Evolutionary conservation across 78 protist species (phyloP).

Genomic region (slime mould (Dictyostelium discoideum)): DNA sequence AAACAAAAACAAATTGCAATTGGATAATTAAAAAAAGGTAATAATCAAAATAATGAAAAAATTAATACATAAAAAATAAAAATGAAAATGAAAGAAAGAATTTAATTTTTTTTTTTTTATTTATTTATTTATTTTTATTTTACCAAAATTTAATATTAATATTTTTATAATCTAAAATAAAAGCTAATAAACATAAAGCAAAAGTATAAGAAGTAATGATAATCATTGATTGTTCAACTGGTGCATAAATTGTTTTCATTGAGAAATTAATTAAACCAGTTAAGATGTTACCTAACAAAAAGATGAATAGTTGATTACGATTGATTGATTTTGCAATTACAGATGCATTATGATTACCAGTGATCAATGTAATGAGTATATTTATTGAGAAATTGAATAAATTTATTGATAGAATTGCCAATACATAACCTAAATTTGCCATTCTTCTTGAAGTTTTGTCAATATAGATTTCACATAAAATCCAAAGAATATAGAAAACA

Average conservation of each 20-base stretch:
- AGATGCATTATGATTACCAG: constrained; percentile 42
- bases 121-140: not conserved
- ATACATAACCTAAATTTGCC: constrained; percentile 61
- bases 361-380: constrained; percentile 2
- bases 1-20: not conserved
- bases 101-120: no score
- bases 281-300: constrained; percentile 80
- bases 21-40: not conserved
- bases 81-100: not conserved
- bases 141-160: constrained; percentile 25
- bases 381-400: constrained; percentile 45
- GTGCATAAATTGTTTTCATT: constrained; percentile 55
- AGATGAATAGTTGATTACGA: constrained; percentile 75
- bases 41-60: not conserved
- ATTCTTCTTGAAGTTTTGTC: constrained; percentile 52
- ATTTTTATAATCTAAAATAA: constrained; percentile 17
- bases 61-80: not conserved
- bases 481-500: not conserved
- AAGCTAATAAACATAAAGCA: not conserved
- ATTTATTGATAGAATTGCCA: constrained; percentile 60
- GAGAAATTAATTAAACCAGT: constrained; percentile 87
- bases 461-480: not conserved
- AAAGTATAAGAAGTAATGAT: constrained; percentile 29
- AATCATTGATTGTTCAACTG: constrained; percentile 21
- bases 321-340: constrained; percentile 43